phyloP scores from a whole-genome alignment of 1,139 yeast genomes.

The Wickerhamomyces sp. region DNA sequence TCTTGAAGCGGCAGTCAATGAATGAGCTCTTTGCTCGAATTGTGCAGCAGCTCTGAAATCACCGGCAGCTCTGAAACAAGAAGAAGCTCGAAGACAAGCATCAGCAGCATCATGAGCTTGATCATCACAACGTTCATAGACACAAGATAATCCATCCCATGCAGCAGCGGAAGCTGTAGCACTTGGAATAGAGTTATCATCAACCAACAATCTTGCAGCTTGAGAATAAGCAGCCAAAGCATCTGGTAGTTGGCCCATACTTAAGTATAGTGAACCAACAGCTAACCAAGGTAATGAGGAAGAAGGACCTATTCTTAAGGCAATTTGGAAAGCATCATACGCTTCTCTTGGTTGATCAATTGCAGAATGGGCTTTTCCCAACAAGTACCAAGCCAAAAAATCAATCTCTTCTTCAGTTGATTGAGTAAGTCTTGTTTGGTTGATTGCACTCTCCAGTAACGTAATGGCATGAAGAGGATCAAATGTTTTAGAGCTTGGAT shows the following conservation, averaged over 20 bases:
- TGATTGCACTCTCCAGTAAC: slow-evolving; percentile 34
- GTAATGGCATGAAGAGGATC: slow-evolving; percentile 34
- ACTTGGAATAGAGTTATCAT: slow-evolving; percentile 34
- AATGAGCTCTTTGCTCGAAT: slow-evolving; percentile 40
- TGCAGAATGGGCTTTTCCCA: slow-evolving; percentile 48
- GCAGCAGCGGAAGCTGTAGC: slow-evolving; percentile 50
- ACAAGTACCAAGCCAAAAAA: slow-evolving; percentile 48
- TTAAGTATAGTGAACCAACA: slow-evolving; percentile 55
- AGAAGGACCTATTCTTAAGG: slow-evolving; percentile 48
- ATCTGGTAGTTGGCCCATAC: slow-evolving; percentile 56
- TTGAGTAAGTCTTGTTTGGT: slow-evolving; percentile 23
- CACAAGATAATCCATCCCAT: slow-evolving; percentile 62
- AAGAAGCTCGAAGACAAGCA: slow-evolving; percentile 50
- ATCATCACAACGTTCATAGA: slow-evolving; percentile 60
- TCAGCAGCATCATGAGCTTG: slow-evolving; percentile 56
- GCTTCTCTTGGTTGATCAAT: slow-evolving; percentile 46
- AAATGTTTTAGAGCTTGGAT: slow-evolving; percentile 22
- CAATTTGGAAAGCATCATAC: slow-evolving; percentile 53
- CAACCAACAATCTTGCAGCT: slow-evolving; percentile 49
- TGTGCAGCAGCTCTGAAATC: slow-evolving; percentile 37
- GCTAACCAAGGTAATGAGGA: slow-evolving; percentile 63
- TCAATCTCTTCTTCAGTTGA: slow-evolving; percentile 32
- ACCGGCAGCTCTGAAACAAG: slow-evolving; percentile 45
- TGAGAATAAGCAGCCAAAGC: slow-evolving; percentile 66
- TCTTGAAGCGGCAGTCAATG: slow-evolving; percentile 37